Conservation (phyloP, 805 yeast genomes). For the Pichia deserticola region DNA sequence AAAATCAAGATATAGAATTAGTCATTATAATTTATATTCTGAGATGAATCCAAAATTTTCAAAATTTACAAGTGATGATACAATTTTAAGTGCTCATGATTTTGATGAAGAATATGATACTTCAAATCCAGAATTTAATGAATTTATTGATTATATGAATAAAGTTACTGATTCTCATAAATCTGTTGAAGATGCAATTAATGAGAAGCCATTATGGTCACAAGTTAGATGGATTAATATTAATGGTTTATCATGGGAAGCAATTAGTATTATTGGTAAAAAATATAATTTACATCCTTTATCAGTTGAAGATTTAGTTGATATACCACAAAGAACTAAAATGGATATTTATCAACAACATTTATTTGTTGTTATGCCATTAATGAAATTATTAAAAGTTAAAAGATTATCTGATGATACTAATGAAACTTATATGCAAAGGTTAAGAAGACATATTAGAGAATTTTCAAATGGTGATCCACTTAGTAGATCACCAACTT, state of each 20-base stretch:
- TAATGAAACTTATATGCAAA: neutral
- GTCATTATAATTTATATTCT: conserved; percentile 34
- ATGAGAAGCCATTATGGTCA: conserved; percentile 38
- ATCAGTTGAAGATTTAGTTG: conserved; percentile 57
- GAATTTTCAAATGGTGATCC: neutral
- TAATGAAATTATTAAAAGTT: conserved; percentile 37
- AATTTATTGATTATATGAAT: conserved; percentile 10
- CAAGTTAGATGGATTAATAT: conserved; percentile 50
- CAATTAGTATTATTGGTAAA: conserved; percentile 39
- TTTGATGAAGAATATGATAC: conserved; percentile 4
- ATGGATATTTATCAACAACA: conserved; percentile 45
- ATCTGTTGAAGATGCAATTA: conserved; percentile 28
- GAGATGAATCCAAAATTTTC: conserved; percentile 18
- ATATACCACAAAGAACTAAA: conserved; percentile 54
- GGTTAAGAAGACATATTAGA: neutral
- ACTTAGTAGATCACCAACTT: neutral
- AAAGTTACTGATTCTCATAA: conserved; percentile 17
- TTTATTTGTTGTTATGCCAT: conserved; percentile 47
- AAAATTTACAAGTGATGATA: conserved; percentile 10
- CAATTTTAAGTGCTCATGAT: conserved; percentile 9
- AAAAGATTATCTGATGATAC: conserved; percentile 8
- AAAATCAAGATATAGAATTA: conserved; percentile 35
- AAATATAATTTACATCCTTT: conserved; percentile 43
- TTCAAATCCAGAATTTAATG: conserved; percentile 1
- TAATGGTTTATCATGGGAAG: conserved; percentile 57